Base-by-base conservation (phyloP, 106 monocot species). In the Hemerocallis citrina region DNA sequence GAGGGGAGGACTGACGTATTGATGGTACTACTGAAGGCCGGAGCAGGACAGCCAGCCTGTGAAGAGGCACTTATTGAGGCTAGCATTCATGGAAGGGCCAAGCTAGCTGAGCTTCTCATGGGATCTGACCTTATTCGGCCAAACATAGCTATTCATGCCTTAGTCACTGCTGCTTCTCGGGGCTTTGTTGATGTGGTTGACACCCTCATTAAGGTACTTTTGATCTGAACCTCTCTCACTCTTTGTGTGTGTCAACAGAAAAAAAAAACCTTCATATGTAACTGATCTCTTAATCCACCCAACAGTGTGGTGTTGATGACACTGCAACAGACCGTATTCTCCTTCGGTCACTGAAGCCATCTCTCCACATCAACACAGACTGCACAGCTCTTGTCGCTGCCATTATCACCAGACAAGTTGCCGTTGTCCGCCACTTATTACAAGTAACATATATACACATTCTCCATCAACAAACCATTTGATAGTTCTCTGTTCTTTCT, bases 1-100 rank as follows among this genome's bases (percentile, higher is more conserved):
- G 85, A 93, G 69, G 89, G 82, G 41, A 67, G 57, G 22, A 48
- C 50, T 20, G 85, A 93, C 39, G 71, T 79, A 20, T 48, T 75
- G 57, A 73, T 77, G 62, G 17, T 82, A 48, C 75, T 93, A 31
- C 57, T 92, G 13, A 78, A 66, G 62, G 74, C 92, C 1, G 92
- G 92, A 21, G 78, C 88, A 1, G 75, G 73, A 0, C 92, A 92
- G 66, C 76, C 63, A 21, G 84, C 88, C 2, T 88, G 88, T 29
- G 88, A 93, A 57, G 92, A 88, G 55, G 93, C 85, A 12, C 51
- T 89, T 51, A 56, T 93, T 10, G 93, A 89, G 67, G 82, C 85
- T 0, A 70, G 75, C 44, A 56, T 70, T 45, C 85, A 89, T 31
- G 76, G 85, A 27, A 71, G 39, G 54, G 61, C 85, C 0, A 52